A percentile compares a stretch with the other conserved stretches of the same genome.
phyloP scores from a whole-genome alignment of 1,284 basidiomycete genomes.

The Trametes hirsuta region DNA sequence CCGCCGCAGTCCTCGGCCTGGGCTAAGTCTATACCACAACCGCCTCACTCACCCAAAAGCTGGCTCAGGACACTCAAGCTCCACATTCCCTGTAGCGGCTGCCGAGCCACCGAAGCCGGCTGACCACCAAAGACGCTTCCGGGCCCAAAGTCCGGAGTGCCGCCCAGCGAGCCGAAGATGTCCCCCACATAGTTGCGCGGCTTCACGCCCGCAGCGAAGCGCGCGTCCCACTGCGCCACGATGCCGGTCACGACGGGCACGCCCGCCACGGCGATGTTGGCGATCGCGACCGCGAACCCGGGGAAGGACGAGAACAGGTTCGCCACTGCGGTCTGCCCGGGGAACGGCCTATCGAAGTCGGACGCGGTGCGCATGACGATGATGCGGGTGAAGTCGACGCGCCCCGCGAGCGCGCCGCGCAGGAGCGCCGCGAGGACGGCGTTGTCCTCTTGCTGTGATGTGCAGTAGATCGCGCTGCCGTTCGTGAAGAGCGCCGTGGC shows the following conservation, averaged over 20 bases:
- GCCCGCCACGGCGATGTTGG: constrained; percentile 36
- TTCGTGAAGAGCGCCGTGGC: constrained; percentile 45
- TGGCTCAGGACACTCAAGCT: background rate
- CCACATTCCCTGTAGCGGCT: background rate
- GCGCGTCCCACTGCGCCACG: constrained; percentile 31
- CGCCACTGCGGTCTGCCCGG: constrained; percentile 29
- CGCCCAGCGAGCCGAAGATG: constrained; percentile 36
- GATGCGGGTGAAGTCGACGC: constrained; percentile 48
- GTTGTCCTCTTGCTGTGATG: constrained; percentile 56
- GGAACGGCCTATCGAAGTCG: constrained; percentile 47
- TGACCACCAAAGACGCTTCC: constrained; percentile 1
- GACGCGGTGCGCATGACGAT: constrained; percentile 49
- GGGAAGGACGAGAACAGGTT: constrained; percentile 28
- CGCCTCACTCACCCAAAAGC: background rate
- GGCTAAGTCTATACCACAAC: background rate
- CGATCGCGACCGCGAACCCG: constrained; percentile 30
- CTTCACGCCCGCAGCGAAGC: constrained; percentile 32
- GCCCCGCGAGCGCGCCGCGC: constrained; percentile 41
- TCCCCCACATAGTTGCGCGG: constrained; percentile 38
- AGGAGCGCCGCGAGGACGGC: constrained; percentile 48
- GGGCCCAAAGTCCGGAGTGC: constrained; percentile 31
- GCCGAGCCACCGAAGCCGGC: background rate
- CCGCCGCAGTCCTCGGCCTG: too few relatives aligned
- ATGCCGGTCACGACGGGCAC: constrained; percentile 38
- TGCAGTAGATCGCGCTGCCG: constrained; percentile 42